Evolutionary conservation across 208 protist genomes (phyloP).

Genomic region (Entamoeba histolytica): DNA sequence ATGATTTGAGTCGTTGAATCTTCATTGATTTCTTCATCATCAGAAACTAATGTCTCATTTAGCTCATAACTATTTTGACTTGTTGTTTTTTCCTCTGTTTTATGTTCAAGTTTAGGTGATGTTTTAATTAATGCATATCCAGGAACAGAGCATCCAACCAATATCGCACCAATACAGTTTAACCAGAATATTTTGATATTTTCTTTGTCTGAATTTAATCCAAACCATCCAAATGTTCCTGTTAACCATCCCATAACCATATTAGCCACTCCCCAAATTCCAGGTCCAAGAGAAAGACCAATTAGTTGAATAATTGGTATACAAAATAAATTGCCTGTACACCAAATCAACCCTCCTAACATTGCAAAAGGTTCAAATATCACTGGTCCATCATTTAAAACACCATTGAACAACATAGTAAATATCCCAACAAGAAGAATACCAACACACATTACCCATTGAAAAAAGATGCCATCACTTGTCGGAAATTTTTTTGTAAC

Average conservation of each 20-base stretch:
- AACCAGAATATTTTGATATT: not conserved
- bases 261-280: not conserved
- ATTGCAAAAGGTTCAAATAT: not conserved
- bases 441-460: not conserved
- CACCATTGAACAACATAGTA: not conserved
- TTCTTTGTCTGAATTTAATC: not conserved
- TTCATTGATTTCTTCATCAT: not conserved
- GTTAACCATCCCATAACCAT: not conserved
- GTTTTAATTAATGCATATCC: not conserved
- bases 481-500: not conserved
- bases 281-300: not conserved
- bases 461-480: not conserved
- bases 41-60: not conserved
- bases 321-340: not conserved
- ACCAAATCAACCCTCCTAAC: not conserved
- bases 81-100: not conserved
- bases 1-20: not conserved
- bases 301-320: not conserved
- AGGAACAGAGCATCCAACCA: not conserved
- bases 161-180: not conserved
- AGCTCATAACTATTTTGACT: not conserved
- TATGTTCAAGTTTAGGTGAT: not conserved
- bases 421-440: not conserved
- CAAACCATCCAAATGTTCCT: not conserved
- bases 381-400: not conserved